Evolutionary conservation across 202 grass and related monocot genomes (phyloP).

Genomic region (Setaria italica): DNA sequence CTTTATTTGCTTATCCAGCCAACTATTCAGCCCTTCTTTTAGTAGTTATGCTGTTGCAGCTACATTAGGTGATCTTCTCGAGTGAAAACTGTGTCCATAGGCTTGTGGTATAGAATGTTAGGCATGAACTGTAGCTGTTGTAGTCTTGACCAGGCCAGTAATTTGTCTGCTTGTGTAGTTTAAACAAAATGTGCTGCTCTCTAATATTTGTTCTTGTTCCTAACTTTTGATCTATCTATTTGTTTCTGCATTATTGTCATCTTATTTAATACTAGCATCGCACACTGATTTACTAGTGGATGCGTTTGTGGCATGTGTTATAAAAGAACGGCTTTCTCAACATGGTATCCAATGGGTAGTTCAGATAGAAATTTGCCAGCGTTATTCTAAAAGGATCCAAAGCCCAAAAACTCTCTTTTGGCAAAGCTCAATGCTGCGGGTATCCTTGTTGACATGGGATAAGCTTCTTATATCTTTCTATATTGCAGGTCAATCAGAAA

Average conservation of each 20-base stretch:
- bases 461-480: conserved; percentile 28
- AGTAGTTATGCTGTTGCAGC: background rate
- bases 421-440: background rate
- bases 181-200: background rate
- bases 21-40: background rate
- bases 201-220: background rate
- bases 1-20: background rate
- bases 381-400: background rate
- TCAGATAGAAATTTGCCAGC: background rate
- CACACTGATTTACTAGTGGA: background rate
- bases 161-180: conserved; percentile 16
- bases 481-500: conserved; percentile 91
- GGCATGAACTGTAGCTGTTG: conserved; percentile 17
- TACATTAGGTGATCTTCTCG: background rate
- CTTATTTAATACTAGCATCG: background rate
- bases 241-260: conserved; percentile 4
- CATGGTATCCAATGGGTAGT: background rate
- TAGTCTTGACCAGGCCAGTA: conserved; percentile 76
- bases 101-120: background rate
- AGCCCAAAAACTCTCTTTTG: background rate
- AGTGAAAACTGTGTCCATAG: background rate
- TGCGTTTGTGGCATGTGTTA: background rate
- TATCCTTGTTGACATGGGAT: conserved; percentile 6
- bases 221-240: conserved; percentile 12
- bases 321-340: background rate